A percentile compares a stretch with the other conserved stretches of the same genome.
Evolutionary conservation across 78 protist species (phyloP).

Genomic region (Dictyostelium intermedium): DNA sequence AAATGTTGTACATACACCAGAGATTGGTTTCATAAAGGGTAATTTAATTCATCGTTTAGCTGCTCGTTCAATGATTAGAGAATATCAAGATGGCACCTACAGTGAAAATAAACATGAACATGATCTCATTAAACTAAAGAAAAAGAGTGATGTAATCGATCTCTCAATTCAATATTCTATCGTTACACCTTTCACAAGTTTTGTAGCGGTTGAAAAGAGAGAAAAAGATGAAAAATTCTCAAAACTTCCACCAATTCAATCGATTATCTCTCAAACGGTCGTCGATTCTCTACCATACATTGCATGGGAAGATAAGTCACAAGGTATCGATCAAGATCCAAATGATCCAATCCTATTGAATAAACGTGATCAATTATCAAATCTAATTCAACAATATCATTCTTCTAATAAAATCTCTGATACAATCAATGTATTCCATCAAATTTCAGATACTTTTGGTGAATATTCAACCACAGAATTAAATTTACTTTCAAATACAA

Average conservation of each 20-base stretch:
- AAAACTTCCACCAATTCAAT: neutral
- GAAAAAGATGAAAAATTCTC: slow-evolving; percentile 5
- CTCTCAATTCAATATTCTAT: slow-evolving; percentile 20
- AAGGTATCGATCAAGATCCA: neutral
- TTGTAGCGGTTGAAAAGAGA: slow-evolving; percentile 72
- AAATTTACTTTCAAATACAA: neutral
- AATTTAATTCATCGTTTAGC: slow-evolving; percentile 61
- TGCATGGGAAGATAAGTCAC: neutral
- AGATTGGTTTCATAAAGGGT: slow-evolving; percentile 69
- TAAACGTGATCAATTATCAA: slow-evolving; percentile 19
- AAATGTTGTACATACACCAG: slow-evolving; percentile 62
- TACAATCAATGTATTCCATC: slow-evolving; percentile 43
- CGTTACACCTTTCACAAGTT: slow-evolving; percentile 61
- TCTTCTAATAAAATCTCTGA: neutral
- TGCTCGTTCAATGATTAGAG: slow-evolving; percentile 79
- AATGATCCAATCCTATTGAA: slow-evolving; percentile 7
- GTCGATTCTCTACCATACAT: slow-evolving; percentile 56
- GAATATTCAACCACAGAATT: slow-evolving; percentile 13
- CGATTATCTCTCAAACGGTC: neutral
- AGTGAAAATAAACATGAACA: slow-evolving; percentile 16
- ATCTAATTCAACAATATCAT: neutral
- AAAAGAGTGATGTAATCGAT: slow-evolving; percentile 46
- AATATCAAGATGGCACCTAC: slow-evolving; percentile 75
- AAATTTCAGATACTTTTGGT: slow-evolving; percentile 51
- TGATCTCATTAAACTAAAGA: slow-evolving; percentile 44